These are phyloP conservation scores for Boechera retrofracta DNA, from an alignment of 345 rosid genomes.

Conservation along the genomic window DNA sequence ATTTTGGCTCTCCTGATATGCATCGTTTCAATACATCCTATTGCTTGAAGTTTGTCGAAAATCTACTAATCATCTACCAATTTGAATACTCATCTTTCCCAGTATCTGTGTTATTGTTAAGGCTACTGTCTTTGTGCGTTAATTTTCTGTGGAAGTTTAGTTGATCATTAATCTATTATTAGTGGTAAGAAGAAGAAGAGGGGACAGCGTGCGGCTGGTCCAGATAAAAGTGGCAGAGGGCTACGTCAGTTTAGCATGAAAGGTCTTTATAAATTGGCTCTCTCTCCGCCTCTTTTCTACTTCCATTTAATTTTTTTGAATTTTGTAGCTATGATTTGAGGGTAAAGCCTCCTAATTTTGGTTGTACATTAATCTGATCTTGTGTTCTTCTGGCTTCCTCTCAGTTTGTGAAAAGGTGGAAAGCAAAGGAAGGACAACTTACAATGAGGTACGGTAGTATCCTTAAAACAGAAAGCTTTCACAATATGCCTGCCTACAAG, in stretches of 20 bases:
- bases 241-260: slow-evolving; percentile 99
- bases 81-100: background rate
- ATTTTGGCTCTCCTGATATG: slow-evolving; percentile 20
- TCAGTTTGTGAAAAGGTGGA: slow-evolving; percentile 98
- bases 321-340: slow-evolving; percentile 14
- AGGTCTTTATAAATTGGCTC: slow-evolving; percentile 53
- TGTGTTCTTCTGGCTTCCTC: slow-evolving; percentile 30
- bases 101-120: background rate
- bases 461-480: slow-evolving; percentile 24
- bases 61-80: background rate
- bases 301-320: background rate
- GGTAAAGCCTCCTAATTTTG: slow-evolving; percentile 3
- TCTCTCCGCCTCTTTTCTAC: slow-evolving; percentile 7
- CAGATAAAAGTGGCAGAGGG: slow-evolving; percentile 97
- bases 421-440: slow-evolving; percentile 97
- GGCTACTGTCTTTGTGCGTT: slow-evolving; percentile 3
- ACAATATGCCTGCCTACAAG: background rate
- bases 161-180: slow-evolving; percentile 33
- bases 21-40: background rate
- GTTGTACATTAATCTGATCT: background rate
- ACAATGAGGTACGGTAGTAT: slow-evolving; percentile 83
- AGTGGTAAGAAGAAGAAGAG: slow-evolving; percentile 92
- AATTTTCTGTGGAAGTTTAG: slow-evolving; percentile 6
- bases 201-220: slow-evolving; percentile 84
- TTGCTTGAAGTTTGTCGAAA: slow-evolving; percentile 5